Evolutionary conservation across 192 early-diverging fungal species (phyloP).

Genomic region (Powellomyces hirtus): DNA sequence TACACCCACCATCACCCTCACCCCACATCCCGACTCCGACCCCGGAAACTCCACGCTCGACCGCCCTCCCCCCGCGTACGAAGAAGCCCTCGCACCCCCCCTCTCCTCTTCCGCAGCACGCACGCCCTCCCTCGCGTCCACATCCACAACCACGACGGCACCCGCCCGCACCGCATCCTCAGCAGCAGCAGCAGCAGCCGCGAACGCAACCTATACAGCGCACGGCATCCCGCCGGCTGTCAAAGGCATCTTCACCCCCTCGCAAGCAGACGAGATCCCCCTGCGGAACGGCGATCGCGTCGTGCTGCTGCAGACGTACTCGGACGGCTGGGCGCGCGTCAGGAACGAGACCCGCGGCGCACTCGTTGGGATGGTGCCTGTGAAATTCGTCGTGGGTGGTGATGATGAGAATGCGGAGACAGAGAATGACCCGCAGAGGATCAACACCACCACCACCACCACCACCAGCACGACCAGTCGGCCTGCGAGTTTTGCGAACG

Average conservation of each 20-base stretch:
- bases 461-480: background rate
- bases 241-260: background rate
- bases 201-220: too few species aligned
- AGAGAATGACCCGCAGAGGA: too few species aligned
- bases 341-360: background rate
- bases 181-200: too few species aligned
- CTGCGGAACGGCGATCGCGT: slow-evolving; percentile 16
- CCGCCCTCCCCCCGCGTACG: background rate
- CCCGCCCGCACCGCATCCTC: too few species aligned
- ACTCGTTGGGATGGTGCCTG: slow-evolving; percentile 9
- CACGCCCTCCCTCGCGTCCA: background rate
- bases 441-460: too few species aligned
- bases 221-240: background rate
- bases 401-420: too few species aligned
- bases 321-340: slow-evolving; percentile 16
- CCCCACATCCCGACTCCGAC: background rate
- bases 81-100: background rate
- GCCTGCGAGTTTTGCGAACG: background rate
- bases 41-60: background rate
- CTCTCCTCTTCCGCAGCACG: background rate
- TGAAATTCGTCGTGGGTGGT: background rate
- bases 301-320: background rate
- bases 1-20: background rate
- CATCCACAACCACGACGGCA: background rate
- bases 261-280: background rate